phyloP scores from a whole-genome alignment of 768 basidiomycete species.

The Suillus variegatus region DNA sequence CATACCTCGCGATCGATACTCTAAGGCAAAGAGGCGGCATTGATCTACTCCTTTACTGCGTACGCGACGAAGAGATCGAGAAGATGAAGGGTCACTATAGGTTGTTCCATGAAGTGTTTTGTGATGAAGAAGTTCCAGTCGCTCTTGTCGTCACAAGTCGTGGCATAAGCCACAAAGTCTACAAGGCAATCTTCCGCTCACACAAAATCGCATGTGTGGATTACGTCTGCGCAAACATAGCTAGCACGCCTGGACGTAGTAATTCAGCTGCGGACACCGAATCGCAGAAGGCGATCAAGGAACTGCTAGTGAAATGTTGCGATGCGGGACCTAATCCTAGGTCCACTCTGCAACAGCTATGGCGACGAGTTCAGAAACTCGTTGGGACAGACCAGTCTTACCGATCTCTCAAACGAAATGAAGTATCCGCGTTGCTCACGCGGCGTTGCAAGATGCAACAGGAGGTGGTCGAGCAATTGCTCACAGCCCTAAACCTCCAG shows the following conservation, averaged over 20 bases:
- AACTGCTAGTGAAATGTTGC: neutral
- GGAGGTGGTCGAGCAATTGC: neutral
- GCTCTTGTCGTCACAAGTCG: conserved; percentile 42
- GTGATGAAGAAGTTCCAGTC: conserved; percentile 35
- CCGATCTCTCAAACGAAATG: neutral
- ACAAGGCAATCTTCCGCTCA: neutral
- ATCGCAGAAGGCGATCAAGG: neutral
- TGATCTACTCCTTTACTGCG: conserved; percentile 40
- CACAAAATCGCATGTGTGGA: neutral
- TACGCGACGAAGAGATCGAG: conserved; percentile 38
- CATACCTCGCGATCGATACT: conserved; percentile 34
- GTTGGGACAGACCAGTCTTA: neutral
- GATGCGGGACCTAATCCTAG: neutral
- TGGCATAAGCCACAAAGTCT: conserved; percentile 10
- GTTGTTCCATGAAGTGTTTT: conserved; percentile 40
- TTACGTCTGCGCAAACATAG: neutral
- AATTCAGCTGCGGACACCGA: neutral
- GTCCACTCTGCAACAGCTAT: neutral
- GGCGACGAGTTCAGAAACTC: neutral
- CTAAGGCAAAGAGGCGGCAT: conserved; percentile 33
- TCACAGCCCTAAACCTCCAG: neutral
- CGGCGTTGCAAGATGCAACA: neutral
- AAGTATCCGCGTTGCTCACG: neutral
- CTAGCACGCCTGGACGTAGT: neutral
- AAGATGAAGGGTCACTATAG: conserved; percentile 34